These are phyloP conservation scores for Penicillium simplicissimum DNA, from an alignment of 495 filamentous ascomycete species.

Conservation along the genomic window DNA sequence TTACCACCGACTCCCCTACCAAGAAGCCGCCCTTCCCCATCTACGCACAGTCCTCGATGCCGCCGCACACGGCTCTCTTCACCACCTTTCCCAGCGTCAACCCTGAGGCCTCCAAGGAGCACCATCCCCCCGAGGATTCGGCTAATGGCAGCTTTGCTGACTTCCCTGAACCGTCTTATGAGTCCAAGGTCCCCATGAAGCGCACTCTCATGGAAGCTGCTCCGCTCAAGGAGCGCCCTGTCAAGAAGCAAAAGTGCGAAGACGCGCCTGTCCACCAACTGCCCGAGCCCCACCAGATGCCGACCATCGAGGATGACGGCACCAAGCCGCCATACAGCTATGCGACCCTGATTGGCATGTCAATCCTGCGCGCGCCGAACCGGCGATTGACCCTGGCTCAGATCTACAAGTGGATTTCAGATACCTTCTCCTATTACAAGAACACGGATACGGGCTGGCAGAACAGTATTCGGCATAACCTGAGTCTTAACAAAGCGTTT, in stretches of 20 bases:
- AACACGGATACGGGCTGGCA: conserved; percentile 88
- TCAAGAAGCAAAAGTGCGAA: conserved; percentile 62
- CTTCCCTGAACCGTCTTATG: conserved; percentile 57
- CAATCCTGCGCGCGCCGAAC: conserved; percentile 83
- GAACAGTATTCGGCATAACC: conserved; percentile 97
- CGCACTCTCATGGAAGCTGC: conserved; percentile 71
- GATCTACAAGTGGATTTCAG: conserved; percentile 99
- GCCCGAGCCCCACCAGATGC: conserved; percentile 75
- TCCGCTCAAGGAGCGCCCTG: conserved; percentile 66
- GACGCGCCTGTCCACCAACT: conserved; percentile 50
- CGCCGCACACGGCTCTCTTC: conserved; percentile 65
- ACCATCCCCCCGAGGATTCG: conserved; percentile 50
- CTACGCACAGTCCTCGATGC: conserved; percentile 45
- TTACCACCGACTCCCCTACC: conserved; percentile 80
- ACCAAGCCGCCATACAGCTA: conserved; percentile 90
- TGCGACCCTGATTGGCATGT: conserved; percentile 94
- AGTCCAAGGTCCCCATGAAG: conserved; percentile 62
- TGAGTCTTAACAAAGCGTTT: conserved; percentile 97
- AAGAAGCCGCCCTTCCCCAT: conserved; percentile 68
- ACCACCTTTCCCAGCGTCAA: conserved; percentile 59
- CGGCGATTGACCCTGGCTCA: conserved; percentile 88
- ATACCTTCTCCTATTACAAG: conserved; percentile 87
- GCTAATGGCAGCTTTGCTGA: conserved; percentile 53
- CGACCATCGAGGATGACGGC: conserved; percentile 80
- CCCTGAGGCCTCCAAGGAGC: conserved; percentile 62